phyloP scores from a whole-genome alignment of 345 rosid species.

The Gynandropsis gynandra region DNA sequence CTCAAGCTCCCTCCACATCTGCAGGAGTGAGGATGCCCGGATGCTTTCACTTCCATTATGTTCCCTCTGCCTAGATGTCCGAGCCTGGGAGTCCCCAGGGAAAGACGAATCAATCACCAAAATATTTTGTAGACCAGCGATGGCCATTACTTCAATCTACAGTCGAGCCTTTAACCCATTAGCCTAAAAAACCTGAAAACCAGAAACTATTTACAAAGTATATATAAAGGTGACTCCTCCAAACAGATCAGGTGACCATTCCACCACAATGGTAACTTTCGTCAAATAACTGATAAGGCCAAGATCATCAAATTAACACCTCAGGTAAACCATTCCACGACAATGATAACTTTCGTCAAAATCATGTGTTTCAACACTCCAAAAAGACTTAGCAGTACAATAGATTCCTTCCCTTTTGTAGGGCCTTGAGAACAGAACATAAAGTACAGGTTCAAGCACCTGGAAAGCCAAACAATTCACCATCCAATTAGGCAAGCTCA shows the following conservation, averaged over 20 bases:
- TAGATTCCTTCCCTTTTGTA: slow-evolving; percentile 17
- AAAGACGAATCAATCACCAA: slow-evolving; percentile 66
- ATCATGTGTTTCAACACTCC: slow-evolving; percentile 20
- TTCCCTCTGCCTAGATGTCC: slow-evolving; percentile 39
- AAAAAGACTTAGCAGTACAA: background rate
- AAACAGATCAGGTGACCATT: slow-evolving; percentile 26
- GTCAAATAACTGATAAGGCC: slow-evolving; percentile 18
- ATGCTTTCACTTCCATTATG: slow-evolving; percentile 53
- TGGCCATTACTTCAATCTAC: slow-evolving; percentile 49
- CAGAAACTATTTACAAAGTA: slow-evolving; percentile 30
- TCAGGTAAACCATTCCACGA: slow-evolving; percentile 19
- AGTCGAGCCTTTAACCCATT: slow-evolving; percentile 35
- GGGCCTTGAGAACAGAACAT: slow-evolving; percentile 9
- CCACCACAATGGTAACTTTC: too few relatives aligned
- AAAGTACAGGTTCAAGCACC: slow-evolving; percentile 12
- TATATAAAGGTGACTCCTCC: slow-evolving; percentile 28
- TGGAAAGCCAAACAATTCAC: slow-evolving; percentile 15
- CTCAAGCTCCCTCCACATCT: slow-evolving; percentile 89
- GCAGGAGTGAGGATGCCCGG: slow-evolving; percentile 68
- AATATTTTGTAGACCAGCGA: slow-evolving; percentile 75
- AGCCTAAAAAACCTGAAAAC: slow-evolving; percentile 29
- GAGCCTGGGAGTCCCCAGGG: slow-evolving; percentile 59
- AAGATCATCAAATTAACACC: slow-evolving; percentile 22
- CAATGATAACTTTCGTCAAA: slow-evolving; percentile 16
- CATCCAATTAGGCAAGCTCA: background rate